Conservation (phyloP, 371 early-diverging fungal species). For the Synchytrium microbalum region DNA sequence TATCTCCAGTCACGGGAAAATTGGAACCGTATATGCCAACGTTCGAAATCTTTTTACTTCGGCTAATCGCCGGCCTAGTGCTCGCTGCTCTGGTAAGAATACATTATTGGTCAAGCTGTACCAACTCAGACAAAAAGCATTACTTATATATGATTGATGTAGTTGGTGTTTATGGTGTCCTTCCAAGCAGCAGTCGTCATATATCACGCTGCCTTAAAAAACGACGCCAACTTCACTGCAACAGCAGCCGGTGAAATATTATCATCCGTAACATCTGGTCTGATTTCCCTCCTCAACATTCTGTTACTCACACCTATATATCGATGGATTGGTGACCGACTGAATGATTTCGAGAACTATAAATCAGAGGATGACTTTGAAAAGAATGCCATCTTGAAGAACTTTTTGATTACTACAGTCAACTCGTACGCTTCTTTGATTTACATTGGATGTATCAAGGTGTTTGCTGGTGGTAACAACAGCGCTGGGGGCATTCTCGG, state of each 20-base stretch:
- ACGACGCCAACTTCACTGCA: too few species aligned
- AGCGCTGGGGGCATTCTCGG: constrained; percentile 30
- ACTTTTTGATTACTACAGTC: constrained; percentile 49
- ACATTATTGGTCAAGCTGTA: too few species aligned
- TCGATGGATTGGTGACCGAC: background rate
- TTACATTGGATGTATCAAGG: constrained; percentile 48
- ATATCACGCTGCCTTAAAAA: background rate
- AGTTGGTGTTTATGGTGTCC: constrained; percentile 1
- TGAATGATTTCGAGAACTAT: constrained; percentile 42
- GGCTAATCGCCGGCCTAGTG: background rate
- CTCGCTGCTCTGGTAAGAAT: background rate
- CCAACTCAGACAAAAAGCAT: background rate
- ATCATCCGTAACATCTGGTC: constrained; percentile 2
- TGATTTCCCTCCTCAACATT: constrained; percentile 10
- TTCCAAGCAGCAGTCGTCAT: constrained; percentile 7
- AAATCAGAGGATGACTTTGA: constrained; percentile 19
- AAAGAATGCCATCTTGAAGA: constrained; percentile 46
- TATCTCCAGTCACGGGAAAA: constrained; percentile 43
- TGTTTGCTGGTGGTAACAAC: constrained; percentile 13
- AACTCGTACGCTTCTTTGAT: constrained; percentile 49
- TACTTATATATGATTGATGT: too few species aligned
- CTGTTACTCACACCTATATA: constrained; percentile 6
- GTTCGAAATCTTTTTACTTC: constrained; percentile 1
- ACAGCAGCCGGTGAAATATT: too few species aligned
- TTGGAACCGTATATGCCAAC: constrained; percentile 37